Conservation (phyloP, 2,329 filamentous ascomycete genomes). For the Teratosphaeria nubilosa region DNA sequence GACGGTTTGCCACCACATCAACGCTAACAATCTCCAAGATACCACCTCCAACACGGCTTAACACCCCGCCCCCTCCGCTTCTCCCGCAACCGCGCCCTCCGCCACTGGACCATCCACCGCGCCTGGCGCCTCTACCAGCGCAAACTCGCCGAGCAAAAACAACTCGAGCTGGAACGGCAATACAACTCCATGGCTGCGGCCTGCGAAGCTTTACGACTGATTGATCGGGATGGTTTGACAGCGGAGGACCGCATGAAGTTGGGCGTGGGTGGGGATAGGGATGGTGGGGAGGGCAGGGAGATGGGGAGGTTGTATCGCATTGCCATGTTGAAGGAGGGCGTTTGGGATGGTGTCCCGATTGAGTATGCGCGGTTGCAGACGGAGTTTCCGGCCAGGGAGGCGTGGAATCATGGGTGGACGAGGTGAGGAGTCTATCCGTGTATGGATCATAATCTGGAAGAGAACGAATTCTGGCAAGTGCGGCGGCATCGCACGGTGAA, state of each 20-base stretch:
- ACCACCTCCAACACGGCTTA: slow-evolving; percentile 58
- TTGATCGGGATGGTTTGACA: slow-evolving; percentile 34
- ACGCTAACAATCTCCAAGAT: slow-evolving; percentile 31
- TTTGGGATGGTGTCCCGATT: slow-evolving; percentile 75
- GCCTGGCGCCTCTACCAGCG: slow-evolving; percentile 78
- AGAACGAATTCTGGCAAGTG: too few species aligned
- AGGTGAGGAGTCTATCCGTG: slow-evolving; percentile 28
- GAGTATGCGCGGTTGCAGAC: slow-evolving; percentile 83
- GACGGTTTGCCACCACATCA: background rate
- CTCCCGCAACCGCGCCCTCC: slow-evolving; percentile 69
- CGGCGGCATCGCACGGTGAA: too few species aligned
- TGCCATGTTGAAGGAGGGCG: slow-evolving; percentile 81
- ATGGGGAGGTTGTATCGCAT: slow-evolving; percentile 71
- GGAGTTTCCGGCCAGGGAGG: slow-evolving; percentile 63
- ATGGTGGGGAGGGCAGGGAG: slow-evolving; percentile 31
- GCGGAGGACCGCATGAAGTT: slow-evolving; percentile 37
- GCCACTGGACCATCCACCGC: slow-evolving; percentile 98
- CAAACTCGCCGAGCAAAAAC: slow-evolving; percentile 52
- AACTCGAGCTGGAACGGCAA: slow-evolving; percentile 64
- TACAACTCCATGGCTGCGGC: slow-evolving; percentile 76
- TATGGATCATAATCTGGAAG: too few species aligned
- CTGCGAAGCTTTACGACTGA: slow-evolving; percentile 67
- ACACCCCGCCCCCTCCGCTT: slow-evolving; percentile 74
- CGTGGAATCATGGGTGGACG: slow-evolving; percentile 95
- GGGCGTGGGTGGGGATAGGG: slow-evolving; percentile 7